Percentiles rank a stretch among this genome's conserved stretches.
phyloP scores from a whole-genome alignment of 2,329 filamentous ascomycete species.

The Ceratocystiopsis brevicomis region DNA sequence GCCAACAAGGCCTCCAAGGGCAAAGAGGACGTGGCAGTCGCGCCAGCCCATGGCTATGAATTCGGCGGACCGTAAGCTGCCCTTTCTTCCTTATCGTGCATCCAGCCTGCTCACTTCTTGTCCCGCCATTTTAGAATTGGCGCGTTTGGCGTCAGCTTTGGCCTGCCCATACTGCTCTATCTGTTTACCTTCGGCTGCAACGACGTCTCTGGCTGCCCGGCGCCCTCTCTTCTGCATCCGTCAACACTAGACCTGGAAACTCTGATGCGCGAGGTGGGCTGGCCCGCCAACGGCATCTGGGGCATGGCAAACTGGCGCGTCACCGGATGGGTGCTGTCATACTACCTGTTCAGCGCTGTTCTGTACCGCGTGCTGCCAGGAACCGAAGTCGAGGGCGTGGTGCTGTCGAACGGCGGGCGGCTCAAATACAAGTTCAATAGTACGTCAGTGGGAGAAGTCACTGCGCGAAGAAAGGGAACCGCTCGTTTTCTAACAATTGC shows the following conservation, averaged over 20 bases:
- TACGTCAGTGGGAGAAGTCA: slow-evolving; percentile 16
- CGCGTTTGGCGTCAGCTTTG: slow-evolving; percentile 58
- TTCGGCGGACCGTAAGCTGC: slow-evolving; percentile 31
- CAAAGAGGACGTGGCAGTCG: neutral
- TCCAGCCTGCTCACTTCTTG: neutral
- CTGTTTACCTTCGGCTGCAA: slow-evolving; percentile 74
- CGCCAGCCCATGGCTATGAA: slow-evolving; percentile 25
- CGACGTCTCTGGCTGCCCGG: slow-evolving; percentile 78
- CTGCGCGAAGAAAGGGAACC: no score
- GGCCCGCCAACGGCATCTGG: slow-evolving; percentile 51
- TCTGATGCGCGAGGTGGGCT: slow-evolving; percentile 65
- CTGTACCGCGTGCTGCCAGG: slow-evolving; percentile 65
- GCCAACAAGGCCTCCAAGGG: no score
- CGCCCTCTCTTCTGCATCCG: slow-evolving; percentile 59
- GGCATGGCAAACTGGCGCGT: slow-evolving; percentile 54
- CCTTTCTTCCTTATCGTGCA: neutral
- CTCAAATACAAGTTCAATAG: slow-evolving; percentile 71
- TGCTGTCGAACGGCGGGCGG: slow-evolving; percentile 49
- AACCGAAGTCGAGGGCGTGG: slow-evolving; percentile 47
- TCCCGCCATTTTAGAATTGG: slow-evolving; percentile 37
- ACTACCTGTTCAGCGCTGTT: slow-evolving; percentile 58
- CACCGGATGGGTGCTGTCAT: slow-evolving; percentile 51
- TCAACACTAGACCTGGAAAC: slow-evolving; percentile 50
- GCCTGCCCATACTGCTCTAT: slow-evolving; percentile 63
- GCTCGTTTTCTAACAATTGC: neutral